phyloP scores from a whole-genome alignment of 1,139 yeast species.

The Kodamaea anthophila region DNA sequence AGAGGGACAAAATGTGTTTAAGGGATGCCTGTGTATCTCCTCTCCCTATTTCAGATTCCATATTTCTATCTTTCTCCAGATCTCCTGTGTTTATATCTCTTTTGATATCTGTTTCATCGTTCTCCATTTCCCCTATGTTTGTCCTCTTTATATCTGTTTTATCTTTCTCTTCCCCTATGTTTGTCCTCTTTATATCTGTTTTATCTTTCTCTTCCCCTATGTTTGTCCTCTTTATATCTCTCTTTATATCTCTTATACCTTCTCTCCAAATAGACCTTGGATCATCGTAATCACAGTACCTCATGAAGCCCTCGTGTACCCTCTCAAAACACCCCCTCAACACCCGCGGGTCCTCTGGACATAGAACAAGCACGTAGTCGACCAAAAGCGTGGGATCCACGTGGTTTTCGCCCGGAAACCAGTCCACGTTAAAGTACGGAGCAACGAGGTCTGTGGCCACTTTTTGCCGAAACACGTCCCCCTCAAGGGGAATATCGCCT shows the following conservation, averaged over 20 bases:
- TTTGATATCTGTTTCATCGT: no score
- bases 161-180: no score
- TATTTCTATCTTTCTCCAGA: no score
- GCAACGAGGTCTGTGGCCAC: conserved; percentile 14
- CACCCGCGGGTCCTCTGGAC: conserved; percentile 10
- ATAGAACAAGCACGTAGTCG: conserved; percentile 16
- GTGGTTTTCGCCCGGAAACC: conserved; percentile 11
- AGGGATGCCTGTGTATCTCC: no score
- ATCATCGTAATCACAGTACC: conserved; percentile 10
- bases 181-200: background rate
- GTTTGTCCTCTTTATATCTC: background rate
- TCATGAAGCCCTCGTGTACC: conserved; percentile 11
- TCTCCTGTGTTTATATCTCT: no score
- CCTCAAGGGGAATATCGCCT: conserved; percentile 13
- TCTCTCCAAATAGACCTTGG: conserved; percentile 1
- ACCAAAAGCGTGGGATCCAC: conserved; percentile 11
- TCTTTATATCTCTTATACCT: background rate
- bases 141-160: no score
- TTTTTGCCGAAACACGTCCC: conserved; percentile 11
- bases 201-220: background rate
- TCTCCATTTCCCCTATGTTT: no score
- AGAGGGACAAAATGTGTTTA: conserved; percentile 16
- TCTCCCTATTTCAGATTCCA: no score
- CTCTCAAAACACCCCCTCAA: conserved; percentile 10
- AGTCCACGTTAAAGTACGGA: conserved; percentile 13